Evolutionary conservation across 2,329 filamentous ascomycete genomes (phyloP).

Genomic region (Sarocladiaceae sp.): DNA sequence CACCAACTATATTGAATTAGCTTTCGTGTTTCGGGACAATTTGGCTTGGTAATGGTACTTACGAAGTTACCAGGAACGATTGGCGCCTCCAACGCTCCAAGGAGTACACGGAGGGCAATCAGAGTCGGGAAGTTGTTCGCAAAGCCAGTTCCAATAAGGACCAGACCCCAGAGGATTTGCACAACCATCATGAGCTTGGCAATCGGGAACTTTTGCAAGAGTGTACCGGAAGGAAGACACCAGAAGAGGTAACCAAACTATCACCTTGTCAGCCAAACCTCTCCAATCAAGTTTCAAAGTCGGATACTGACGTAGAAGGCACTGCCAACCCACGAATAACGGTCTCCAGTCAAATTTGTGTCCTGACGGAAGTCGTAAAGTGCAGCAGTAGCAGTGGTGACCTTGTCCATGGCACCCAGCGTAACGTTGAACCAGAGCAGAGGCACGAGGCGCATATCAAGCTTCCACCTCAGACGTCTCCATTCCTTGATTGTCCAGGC

Average conservation of each 20-base stretch:
- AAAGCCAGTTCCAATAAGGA: constrained; percentile 24
- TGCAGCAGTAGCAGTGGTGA: constrained; percentile 24
- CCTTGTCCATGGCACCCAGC: constrained; percentile 26
- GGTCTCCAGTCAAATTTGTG: constrained; percentile 18
- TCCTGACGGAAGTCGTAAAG: constrained; percentile 23
- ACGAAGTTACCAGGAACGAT: constrained; percentile 20
- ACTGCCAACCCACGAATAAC: constrained; percentile 23
- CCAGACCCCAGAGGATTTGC: constrained; percentile 22
- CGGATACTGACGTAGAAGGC: constrained; percentile 18
- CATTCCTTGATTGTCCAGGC: constrained; percentile 12
- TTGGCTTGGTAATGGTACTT: no score
- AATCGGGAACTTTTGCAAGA: constrained; percentile 30
- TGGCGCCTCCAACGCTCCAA: constrained; percentile 26
- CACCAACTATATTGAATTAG: constrained; percentile 17
- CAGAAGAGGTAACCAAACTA: constrained; percentile 29
- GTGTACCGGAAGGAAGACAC: constrained; percentile 25
- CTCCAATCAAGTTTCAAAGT: background rate
- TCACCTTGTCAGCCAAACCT: background rate
- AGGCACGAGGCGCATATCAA: constrained; percentile 18
- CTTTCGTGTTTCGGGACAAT: no score
- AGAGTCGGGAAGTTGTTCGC: constrained; percentile 22
- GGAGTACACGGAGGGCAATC: constrained; percentile 22
- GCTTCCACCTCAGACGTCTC: constrained; percentile 17
- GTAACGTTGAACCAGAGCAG: constrained; percentile 22
- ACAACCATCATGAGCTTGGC: constrained; percentile 25